Evolutionary conservation across 2,329 filamentous ascomycete species (phyloP).

Genomic region (Hypomyces perniciosus): DNA sequence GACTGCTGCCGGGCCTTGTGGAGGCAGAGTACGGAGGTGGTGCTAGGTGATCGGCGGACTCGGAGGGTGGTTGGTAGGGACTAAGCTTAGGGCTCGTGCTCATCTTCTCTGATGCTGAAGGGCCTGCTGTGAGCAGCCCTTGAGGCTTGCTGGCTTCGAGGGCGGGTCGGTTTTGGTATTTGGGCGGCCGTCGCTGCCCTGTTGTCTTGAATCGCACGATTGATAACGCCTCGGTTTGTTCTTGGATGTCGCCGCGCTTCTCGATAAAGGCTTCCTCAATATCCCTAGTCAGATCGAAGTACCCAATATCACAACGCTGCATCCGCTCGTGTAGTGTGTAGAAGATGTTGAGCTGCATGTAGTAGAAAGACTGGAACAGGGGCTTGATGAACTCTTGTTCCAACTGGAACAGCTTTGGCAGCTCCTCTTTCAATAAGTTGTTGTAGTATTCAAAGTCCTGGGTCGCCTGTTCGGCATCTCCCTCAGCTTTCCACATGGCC

Average conservation of each 20-base stretch:
- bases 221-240: constrained; percentile 72
- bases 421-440: constrained; percentile 89
- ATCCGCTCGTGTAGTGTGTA: constrained; percentile 98
- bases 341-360: constrained; percentile 99
- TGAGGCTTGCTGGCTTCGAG: constrained; percentile 43
- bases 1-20: constrained; percentile 11
- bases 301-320: constrained; percentile 95
- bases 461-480: constrained; percentile 82
- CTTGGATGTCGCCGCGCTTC: constrained; percentile 84
- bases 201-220: constrained; percentile 92
- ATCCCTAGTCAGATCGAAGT: constrained; percentile 88
- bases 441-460: constrained; percentile 99
- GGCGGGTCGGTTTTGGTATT: constrained; percentile 52
- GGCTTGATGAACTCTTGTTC: constrained; percentile 95
- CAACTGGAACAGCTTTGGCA: constrained; percentile 83
- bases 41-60: constrained; percentile 44
- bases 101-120: constrained; percentile 20
- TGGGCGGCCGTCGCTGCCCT: constrained; percentile 57
- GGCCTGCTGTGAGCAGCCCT: constrained; percentile 46
- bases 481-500: constrained; percentile 91
- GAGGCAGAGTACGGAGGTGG: constrained; percentile 64
- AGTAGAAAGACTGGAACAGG: constrained; percentile 98
- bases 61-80: constrained; percentile 30
- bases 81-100: constrained; percentile 28
- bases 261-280: constrained; percentile 85